These are phyloP conservation scores for Porogramme epimiltina DNA, from an alignment of 1,284 basidiomycete species.

Conservation along the genomic window DNA sequence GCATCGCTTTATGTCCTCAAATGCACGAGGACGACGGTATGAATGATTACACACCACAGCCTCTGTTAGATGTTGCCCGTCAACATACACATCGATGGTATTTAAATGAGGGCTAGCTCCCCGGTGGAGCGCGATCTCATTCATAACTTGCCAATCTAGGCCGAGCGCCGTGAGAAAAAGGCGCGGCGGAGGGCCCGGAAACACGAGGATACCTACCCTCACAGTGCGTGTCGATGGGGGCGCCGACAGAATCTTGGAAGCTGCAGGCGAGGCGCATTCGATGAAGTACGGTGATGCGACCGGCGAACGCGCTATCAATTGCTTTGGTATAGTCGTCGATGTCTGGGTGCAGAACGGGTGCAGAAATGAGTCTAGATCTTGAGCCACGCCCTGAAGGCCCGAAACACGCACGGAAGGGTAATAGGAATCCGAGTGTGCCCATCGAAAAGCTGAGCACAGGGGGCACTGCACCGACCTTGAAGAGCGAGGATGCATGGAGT, in stretches of 20 bases:
- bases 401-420: constrained; percentile 83
- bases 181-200: too few species aligned
- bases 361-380: neutral
- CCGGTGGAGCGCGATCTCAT: constrained; percentile 92
- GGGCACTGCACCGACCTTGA: constrained; percentile 86
- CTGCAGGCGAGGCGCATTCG: constrained; percentile 86
- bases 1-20: neutral
- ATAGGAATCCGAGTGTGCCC: constrained; percentile 92
- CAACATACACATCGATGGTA: constrained; percentile 94
- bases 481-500: constrained; percentile 91
- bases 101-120: constrained; percentile 92
- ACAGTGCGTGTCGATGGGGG: constrained; percentile 53
- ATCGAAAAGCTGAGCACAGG: constrained; percentile 96
- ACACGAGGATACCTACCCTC: constrained; percentile 47
- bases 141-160: constrained; percentile 94
- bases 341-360: constrained; percentile 44
- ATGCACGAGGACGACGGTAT: neutral
- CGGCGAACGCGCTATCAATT: constrained; percentile 74
- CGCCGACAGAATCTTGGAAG: constrained; percentile 66
- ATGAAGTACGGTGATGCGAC: constrained; percentile 80
- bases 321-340: constrained; percentile 82
- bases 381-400: neutral
- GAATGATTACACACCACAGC: constrained; percentile 72
- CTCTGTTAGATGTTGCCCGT: constrained; percentile 94
- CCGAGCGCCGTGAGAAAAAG: neutral